phyloP scores from a whole-genome alignment of 2,329 filamentous ascomycete genomes.

The Botrytis hyacinthi region DNA sequence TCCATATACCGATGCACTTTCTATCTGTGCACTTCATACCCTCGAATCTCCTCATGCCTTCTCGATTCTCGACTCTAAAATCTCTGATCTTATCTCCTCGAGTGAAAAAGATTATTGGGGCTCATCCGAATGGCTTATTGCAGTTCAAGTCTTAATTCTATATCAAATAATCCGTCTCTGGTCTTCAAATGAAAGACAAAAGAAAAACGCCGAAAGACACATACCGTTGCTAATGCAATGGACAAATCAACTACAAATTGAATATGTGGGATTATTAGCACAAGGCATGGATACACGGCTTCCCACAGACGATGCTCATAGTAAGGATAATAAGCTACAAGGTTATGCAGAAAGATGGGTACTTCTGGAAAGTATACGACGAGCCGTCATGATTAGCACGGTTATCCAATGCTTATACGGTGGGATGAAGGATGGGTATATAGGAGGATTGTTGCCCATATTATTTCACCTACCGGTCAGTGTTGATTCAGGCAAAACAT shows the following conservation, averaged over 20 bases:
- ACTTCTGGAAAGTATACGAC: slow-evolving; percentile 39
- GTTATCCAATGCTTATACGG: slow-evolving; percentile 27
- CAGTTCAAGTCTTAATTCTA: slow-evolving; percentile 33
- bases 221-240: slow-evolving; percentile 32
- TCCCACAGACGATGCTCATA: not conserved
- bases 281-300: not conserved
- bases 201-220: slow-evolving; percentile 31
- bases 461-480: slow-evolving; percentile 16
- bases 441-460: slow-evolving; percentile 22
- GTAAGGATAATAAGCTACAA: not conserved
- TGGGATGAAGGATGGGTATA: slow-evolving; percentile 24
- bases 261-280: slow-evolving; percentile 9
- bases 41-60: slow-evolving; percentile 24
- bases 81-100: slow-evolving; percentile 17
- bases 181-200: slow-evolving; percentile 33
- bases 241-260: slow-evolving; percentile 29
- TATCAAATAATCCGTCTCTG: slow-evolving; percentile 38
- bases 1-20: slow-evolving; percentile 27
- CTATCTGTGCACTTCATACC: slow-evolving; percentile 25
- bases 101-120: slow-evolving; percentile 15
- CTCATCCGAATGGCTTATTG: slow-evolving; percentile 22
- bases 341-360: slow-evolving; percentile 32
- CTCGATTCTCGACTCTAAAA: slow-evolving; percentile 26
- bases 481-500: slow-evolving; percentile 18
- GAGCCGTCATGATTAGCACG: slow-evolving; percentile 31